phyloP scores from a whole-genome alignment of 495 filamentous ascomycete species.

The Apiosordaria backusii region DNA sequence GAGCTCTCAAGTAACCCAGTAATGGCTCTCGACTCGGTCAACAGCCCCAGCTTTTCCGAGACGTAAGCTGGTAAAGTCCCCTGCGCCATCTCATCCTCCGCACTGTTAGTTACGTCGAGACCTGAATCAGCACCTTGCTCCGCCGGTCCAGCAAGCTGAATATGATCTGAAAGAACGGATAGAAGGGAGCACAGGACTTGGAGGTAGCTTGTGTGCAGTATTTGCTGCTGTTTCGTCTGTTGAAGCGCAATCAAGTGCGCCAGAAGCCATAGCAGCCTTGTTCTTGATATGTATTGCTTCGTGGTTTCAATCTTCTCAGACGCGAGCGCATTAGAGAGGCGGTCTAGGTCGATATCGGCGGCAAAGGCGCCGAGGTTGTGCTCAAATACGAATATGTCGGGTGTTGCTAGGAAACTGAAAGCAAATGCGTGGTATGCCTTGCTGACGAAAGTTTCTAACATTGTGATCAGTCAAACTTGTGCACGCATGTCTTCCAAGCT shows the following conservation, averaged over 20 bases:
- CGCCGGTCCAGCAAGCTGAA: constrained; percentile 11
- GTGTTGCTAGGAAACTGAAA: constrained; percentile 35
- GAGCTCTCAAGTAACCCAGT: constrained; percentile 38
- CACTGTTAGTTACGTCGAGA: constrained; percentile 8
- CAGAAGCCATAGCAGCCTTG: constrained; percentile 66
- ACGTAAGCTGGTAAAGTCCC: constrained; percentile 33
- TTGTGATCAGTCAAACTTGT: not conserved
- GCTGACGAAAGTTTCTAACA: constrained; percentile 17
- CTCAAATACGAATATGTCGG: constrained; percentile 24
- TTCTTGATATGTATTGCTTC: constrained; percentile 22
- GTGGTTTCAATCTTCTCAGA: constrained; percentile 8
- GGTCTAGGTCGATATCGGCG: constrained; percentile 23
- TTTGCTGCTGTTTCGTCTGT: constrained; percentile 37
- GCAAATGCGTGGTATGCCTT: constrained; percentile 39
- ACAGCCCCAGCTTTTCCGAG: constrained; percentile 30
- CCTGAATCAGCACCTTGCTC: constrained; percentile 19
- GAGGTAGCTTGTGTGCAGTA: constrained; percentile 19
- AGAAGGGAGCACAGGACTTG: constrained; percentile 28
- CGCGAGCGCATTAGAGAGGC: constrained; percentile 27
- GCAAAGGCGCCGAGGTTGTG: constrained; percentile 20
- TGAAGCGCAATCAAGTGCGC: constrained; percentile 77
- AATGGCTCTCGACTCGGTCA: constrained; percentile 42
- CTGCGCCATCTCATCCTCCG: constrained; percentile 8
- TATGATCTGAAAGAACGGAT: constrained; percentile 10
- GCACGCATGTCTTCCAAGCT: not conserved